Base-by-base conservation (phyloP, 306 rosid species). In the Begonia loranthoides region DNA sequence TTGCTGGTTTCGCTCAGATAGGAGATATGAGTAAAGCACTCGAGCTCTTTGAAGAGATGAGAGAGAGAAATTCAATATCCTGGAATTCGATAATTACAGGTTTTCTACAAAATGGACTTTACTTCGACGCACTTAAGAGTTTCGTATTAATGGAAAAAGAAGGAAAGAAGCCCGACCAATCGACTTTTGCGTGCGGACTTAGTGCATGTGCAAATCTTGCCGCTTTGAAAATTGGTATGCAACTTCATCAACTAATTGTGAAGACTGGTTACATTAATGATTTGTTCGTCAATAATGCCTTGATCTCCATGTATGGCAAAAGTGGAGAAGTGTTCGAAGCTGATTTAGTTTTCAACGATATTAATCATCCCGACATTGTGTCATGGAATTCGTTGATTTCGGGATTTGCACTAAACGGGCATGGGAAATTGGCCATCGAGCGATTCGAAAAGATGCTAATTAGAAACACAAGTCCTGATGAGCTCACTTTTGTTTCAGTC, bases 351-450 rank as follows among this genome's bases (percentile, higher is more conserved):
- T 88, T 88, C 45, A 52, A 63, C 70, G 83, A 73, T 55, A 74
- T 61, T 34, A 54, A 55, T 44, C 22, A 53, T 16, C 58, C 57
- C 9, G 94, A 88, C 52, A 70, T 84, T 34, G 68, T 88, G 50
- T 81, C 96, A 56, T 81, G 87, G 87, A 87, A 87, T 65, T 80
- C 94, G 56, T 66, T 87, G 72, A 87, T 87, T 66, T 63, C 80
- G 2, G 85, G 94, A 13, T 76, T 74, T 71, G 81, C 96, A 57
- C 44, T 78, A 59, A 84, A 87, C 14, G 88, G 93, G 49, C 53
- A 66, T 52, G 92, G 86, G 41, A 59, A 69, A 28, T 72, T 64
- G 71, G 88, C 92, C 44, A 55, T 87, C 54, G 55, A 57, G 49
- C 72, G 70, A 59, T 84, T 83, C 49, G 50, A 73, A 60, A 61